Evolutionary conservation across 208 protist species (phyloP), one percentile per base, ranked within the genome.

Genomic region (Acanthamoeba royreba): DNA sequence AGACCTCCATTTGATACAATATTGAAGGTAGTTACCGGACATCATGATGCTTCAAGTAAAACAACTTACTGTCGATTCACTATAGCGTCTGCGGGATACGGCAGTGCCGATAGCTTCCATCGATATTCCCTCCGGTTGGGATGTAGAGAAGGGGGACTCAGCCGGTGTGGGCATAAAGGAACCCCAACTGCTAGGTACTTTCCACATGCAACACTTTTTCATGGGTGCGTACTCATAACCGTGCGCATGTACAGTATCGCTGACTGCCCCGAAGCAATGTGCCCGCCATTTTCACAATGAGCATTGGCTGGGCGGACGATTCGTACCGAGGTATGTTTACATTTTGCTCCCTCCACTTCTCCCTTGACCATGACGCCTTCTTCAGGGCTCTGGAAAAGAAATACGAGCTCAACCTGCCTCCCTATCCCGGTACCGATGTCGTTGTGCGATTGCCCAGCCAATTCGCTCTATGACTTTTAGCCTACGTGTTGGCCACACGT

Each of bases 261-360:
- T 90, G 3, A 90, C 83, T 4, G 83, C 83, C 13, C 83, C 83
- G 42, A 90, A 90, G 83, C 28, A 66, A 28, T 4, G n/a, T 13
- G 47, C 83, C 15, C 28, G 31, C 19, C 38, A 13, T 9, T 90
- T 90, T 49, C 46, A n/a, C 46, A 46, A 46, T 0, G 83, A 90
- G 47, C 83, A 90, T 35, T 90, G 83, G 83, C 83, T 90, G 45
- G 83, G 83, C 52, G 83, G 83, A 22, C 83, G 83, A n/a, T 90
- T 90, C 47, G 52, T 90, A 46, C 83, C 83, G 7, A 22, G n/a
- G 83, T 90, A 90, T 31, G 45, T 13, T 38, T 17, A 0, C 22
- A 1, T 35, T 35, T 35, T n/a, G 4, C 19, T 66, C 19, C 33
- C 55, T 25, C 53, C 2, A 63, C 7, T n/a, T 15, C 53, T n/a